A percentile compares a stretch with the other conserved stretches of the same genome.
phyloP scores from a whole-genome alignment of 192 early-diverging fungal genomes.

The Helicostylum pulchrum region DNA sequence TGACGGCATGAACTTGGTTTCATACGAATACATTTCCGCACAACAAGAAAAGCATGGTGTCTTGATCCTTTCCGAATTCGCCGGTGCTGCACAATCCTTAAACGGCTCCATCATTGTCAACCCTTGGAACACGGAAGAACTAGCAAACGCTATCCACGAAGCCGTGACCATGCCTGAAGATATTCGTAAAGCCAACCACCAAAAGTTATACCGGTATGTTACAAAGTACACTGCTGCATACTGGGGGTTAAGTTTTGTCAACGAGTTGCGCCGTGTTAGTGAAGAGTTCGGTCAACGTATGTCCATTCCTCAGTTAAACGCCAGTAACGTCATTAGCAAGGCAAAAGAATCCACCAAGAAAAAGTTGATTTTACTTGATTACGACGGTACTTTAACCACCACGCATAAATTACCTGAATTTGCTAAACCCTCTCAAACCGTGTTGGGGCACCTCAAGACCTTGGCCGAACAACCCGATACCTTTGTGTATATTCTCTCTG shows the following conservation, averaged over 20 bases:
- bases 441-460: constrained; percentile 65
- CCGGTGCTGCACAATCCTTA: constrained; percentile 96
- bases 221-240: constrained; percentile 95
- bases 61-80: constrained; percentile 95
- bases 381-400: constrained; percentile 93
- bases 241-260: constrained; percentile 95
- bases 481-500: constrained; percentile 94
- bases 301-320: constrained; percentile 56
- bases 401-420: constrained; percentile 89
- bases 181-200: constrained; percentile 75
- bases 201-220: constrained; percentile 92
- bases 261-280: constrained; percentile 73
- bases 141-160: constrained; percentile 82
- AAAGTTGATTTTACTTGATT: constrained; percentile 89
- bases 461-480: constrained; percentile 78
- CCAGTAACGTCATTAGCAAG: constrained; percentile 47
- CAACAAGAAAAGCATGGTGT: constrained; percentile 94
- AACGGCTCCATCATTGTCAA: constrained; percentile 98
- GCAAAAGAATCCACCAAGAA: constrained; percentile 60
- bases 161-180: constrained; percentile 92
- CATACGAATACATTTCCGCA: constrained; percentile 96
- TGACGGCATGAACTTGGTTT: constrained; percentile 99
- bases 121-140: constrained; percentile 98
- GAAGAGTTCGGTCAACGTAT: constrained; percentile 65
- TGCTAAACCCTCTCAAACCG: constrained; percentile 75